Evolutionary conservation across 768 basidiomycete species (phyloP), one percentile per base, ranked within the genome.

Genomic region (Russula brevipes): DNA sequence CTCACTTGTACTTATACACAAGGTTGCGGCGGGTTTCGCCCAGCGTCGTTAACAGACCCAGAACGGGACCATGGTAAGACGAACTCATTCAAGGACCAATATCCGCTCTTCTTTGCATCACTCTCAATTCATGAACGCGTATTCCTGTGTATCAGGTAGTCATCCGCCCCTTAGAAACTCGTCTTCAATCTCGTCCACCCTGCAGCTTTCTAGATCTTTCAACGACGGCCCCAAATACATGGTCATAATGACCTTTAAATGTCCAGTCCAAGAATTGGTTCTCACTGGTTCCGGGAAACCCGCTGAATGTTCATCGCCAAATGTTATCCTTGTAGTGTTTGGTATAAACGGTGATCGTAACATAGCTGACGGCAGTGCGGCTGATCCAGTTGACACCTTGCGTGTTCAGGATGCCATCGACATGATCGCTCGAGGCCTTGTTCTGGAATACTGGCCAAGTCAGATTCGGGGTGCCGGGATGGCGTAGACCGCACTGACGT

Each of bases 361-460:
- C 86, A 24, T 76, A 49, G 19, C 71, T 60, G 69, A 91, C 90
- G 24, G 80, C 72, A 61, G 79, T 85, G 67, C 88, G 82, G 68
- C 77, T 87, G 55, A 85, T 59, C 89, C 89, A 92, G 35, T 91
- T n/a, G n/a, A n/a, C 80, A 49, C 89, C 89, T 72, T 91, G 90
- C 5, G 86, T n/a, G n/a, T n/a, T n/a, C n/a, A 91, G 81, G 63
- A 92, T 85, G 24, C 76, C 76, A 56, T 90, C 88, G 5, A 79
- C 78, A 39, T 70, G 68, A 67, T 85, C 87, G 49, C 85, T 86
- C 59, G 88, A 77, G 2, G 76, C 52, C 73, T 86, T 89, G 78
- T 87, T 89, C 89, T 89, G 61, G 53, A 33, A 31, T 11, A 31
- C 36, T 16, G 14, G 31, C 35, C 30, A 33, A 11, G 11, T 33